phyloP scores from a whole-genome alignment of 2,329 filamentous ascomycete genomes.

The Sporothrix curviconia region DNA sequence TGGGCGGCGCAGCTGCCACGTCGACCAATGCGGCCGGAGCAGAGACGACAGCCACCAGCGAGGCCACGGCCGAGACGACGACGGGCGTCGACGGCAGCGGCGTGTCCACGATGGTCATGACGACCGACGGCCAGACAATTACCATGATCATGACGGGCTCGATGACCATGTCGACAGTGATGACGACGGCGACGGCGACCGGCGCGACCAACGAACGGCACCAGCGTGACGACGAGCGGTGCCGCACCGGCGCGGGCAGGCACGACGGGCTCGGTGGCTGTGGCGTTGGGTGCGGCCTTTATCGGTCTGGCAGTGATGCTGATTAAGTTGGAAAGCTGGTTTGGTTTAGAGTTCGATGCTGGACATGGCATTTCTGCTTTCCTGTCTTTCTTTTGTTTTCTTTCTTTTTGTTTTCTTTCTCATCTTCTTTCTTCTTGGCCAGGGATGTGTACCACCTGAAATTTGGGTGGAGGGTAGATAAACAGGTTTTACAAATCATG shows the following conservation, averaged over 20 bases:
- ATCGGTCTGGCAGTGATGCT: constrained; percentile 6
- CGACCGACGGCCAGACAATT: constrained; percentile 16
- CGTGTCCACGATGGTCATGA: constrained; percentile 16
- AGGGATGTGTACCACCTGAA: no score
- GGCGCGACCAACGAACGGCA: not conserved
- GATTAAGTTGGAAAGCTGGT: not conserved
- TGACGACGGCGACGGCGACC: constrained; percentile 9
- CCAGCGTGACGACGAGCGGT: not conserved
- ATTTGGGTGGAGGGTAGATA: no score
- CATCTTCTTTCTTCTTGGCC: not conserved
- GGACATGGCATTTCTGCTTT: not conserved
- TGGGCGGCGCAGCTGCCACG: not conserved
- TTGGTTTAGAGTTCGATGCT: not conserved
- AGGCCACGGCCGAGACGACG: not conserved
- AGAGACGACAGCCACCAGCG: not conserved
- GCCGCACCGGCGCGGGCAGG: not conserved
- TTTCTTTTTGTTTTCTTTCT: not conserved
- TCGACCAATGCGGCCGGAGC: not conserved
- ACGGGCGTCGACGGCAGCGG: not conserved
- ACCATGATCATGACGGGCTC: constrained; percentile 17
- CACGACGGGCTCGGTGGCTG: not conserved
- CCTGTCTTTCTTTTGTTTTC: not conserved
- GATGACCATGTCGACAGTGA: not conserved
- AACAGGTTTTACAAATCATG: not conserved
- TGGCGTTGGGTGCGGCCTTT: not conserved